Conservation (phyloP, 768 basidiomycete species). For the Agrocybe chaxingu region DNA sequence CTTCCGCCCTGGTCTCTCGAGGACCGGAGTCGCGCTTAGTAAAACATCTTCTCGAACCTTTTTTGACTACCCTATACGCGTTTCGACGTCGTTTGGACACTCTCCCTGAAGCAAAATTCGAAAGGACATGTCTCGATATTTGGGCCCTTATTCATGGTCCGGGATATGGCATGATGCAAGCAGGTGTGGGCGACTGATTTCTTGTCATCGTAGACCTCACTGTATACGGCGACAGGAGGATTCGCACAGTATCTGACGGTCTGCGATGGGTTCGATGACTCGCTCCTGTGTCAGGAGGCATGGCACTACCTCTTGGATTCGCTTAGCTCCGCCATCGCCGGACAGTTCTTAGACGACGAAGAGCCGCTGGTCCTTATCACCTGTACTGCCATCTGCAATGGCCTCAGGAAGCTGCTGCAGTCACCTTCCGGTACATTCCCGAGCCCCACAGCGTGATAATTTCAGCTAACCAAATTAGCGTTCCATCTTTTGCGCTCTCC, state of each 20-base stretch:
- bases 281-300: slow-evolving; percentile 44
- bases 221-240: slow-evolving; percentile 6
- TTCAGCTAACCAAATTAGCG: not conserved
- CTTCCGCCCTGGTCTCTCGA: slow-evolving; percentile 4
- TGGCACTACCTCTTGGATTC: slow-evolving; percentile 54
- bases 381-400: slow-evolving; percentile 47
- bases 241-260: slow-evolving; percentile 20
- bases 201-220: not conserved
- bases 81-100: not conserved
- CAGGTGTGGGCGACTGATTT: too few relatives aligned
- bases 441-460: too few relatives aligned
- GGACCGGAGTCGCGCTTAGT: not conserved
- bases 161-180: too few relatives aligned
- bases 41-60: slow-evolving; percentile 5
- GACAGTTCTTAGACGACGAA: slow-evolving; percentile 41
- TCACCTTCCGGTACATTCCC: slow-evolving; percentile 10
- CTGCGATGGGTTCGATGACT: slow-evolving; percentile 22
- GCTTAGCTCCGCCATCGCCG: slow-evolving; percentile 44
- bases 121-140: slow-evolving; percentile 14
- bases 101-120: not conserved
- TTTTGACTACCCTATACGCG: slow-evolving; percentile 11
- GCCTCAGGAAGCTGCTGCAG: slow-evolving; percentile 34
- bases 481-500: slow-evolving; percentile 31
- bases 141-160: not conserved
- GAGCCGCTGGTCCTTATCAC: slow-evolving; percentile 49